Conservation (phyloP, 129 eudicot genomes). For the Arctium minus region DNA sequence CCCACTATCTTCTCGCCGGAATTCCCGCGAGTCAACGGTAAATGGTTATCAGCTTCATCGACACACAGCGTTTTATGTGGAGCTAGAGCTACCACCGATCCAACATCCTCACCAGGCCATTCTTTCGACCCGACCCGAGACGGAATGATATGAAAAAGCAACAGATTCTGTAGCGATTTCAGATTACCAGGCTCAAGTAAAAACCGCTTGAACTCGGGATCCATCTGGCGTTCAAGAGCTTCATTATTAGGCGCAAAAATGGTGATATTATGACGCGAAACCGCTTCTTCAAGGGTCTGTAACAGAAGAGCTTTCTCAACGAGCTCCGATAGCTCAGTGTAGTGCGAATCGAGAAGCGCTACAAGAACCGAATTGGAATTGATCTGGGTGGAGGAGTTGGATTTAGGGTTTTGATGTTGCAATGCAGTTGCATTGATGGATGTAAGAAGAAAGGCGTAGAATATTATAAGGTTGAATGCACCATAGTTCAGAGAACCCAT, state of each 20-base stretch:
- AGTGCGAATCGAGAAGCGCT: constrained; percentile 83
- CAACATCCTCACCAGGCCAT: constrained; percentile 40
- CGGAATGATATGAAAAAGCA: constrained; percentile 72
- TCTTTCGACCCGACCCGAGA: constrained; percentile 58
- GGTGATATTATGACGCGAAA: constrained; percentile 63
- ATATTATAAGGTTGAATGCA: constrained; percentile 20
- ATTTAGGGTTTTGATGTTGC: constrained; percentile 21
- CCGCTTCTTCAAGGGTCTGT: constrained; percentile 65
- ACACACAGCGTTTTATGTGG: constrained; percentile 40
- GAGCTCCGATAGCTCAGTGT: constrained; percentile 81
- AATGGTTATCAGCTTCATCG: constrained; percentile 13
- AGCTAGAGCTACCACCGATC: not conserved
- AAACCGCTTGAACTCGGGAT: constrained; percentile 85
- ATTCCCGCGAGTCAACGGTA: constrained; percentile 19
- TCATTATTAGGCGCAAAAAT: constrained; percentile 87
- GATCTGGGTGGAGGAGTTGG: constrained; percentile 39
- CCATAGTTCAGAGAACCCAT: constrained; percentile 68
- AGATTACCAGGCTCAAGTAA: constrained; percentile 79
- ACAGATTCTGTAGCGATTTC: constrained; percentile 60
- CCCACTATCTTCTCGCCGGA: constrained; percentile 47
- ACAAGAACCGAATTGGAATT: constrained; percentile 87
- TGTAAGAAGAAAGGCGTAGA: constrained; percentile 11
- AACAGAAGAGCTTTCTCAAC: constrained; percentile 81
- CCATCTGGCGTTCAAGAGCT: constrained; percentile 64
- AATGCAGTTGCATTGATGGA: constrained; percentile 35